Percentiles rank a stretch among this genome's conserved stretches.
Conservation (phyloP, 2,329 filamentous ascomycete genomes). For the Penicillium janthinellum region DNA sequence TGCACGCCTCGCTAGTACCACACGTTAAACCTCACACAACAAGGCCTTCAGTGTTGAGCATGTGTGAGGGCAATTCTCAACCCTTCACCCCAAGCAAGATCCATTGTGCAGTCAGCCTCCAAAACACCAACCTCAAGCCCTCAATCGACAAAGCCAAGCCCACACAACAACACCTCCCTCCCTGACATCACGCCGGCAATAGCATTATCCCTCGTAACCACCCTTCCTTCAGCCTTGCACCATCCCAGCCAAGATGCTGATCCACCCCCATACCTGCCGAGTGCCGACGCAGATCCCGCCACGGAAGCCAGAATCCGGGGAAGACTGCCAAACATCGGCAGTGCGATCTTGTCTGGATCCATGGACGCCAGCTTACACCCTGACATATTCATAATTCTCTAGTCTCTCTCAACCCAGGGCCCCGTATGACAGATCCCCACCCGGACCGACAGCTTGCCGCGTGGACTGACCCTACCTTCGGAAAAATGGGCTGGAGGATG, state of each 20-base stretch:
- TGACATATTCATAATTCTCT: no score
- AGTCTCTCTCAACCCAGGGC: constrained; percentile 7
- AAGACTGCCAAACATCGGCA: constrained; percentile 10
- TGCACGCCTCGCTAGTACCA: no score
- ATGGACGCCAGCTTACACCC: no score
- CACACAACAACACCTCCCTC: neutral
- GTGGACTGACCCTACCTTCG: constrained; percentile 14
- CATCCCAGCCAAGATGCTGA: no score
- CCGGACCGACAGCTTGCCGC: constrained; percentile 12
- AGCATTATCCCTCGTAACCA: neutral
- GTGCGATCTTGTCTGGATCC: constrained; percentile 4
- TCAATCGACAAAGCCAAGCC: neutral
- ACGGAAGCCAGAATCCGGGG: constrained; percentile 17
- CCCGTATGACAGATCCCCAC: constrained; percentile 11
- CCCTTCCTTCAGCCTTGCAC: neutral
- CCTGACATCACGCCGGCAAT: neutral
- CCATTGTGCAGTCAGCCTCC: neutral
- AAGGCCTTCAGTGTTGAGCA: neutral
- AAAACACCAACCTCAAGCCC: neutral
- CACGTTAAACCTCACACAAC: neutral
- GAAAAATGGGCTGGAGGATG: neutral
- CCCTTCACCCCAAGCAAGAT: neutral
- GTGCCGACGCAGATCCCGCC: constrained; percentile 14
- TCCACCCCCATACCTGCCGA: constrained; percentile 1
- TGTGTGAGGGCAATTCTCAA: neutral